Evolutionary conservation across 192 early-diverging fungal species (phyloP), one percentile per base, ranked within the genome.

Genomic region (Coemansia sp.): DNA sequence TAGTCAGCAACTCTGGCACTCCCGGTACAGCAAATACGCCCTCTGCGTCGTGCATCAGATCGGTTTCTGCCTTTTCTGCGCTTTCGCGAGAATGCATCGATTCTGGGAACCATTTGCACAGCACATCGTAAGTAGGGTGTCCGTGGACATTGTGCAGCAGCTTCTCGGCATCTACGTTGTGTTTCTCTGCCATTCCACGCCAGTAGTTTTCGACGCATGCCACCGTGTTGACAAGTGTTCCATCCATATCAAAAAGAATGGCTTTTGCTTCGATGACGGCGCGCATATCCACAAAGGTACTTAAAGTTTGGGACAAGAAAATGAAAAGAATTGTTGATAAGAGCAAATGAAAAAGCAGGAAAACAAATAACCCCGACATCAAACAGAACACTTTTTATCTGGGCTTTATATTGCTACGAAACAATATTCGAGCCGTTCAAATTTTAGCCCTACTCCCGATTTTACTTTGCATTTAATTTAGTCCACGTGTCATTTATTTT

Each of bases 191-290:
- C 55, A 70, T 40, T 4, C 12, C 3, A 14, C 71, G 68, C 76
- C 76, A 79, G 25, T 45, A 56, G n/a, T 62, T 56, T 40, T 79
- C 76, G 12, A 79, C 76, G 17, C 71, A 79, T 11, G 29, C 68
- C 0, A 64, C 56, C 11, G 76, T 79, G 54, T 79, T 67, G 28
- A 80, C 69, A 29, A 80, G 66, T 38, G 73, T 80, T 40, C 73
- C 77, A 36, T 80, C 77, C 70, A 80, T 71, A 56, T 80, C 77
- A 42, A 80, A 80, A 31, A 80, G 52, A 48, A 80, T 66, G 8
- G 55, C 77, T 36, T 64, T 60, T 28, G 77, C 62, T 45, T 42
- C 58, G 48, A 80, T 68, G 16, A 45, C 54, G 60, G 70, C 63
- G 3, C 20, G 17, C 12, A 20, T n/a, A 30, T 4, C 51, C 0